Base-by-base conservation (phyloP, 805 yeast genomes). In the Nakazawaea molendinolei region DNA sequence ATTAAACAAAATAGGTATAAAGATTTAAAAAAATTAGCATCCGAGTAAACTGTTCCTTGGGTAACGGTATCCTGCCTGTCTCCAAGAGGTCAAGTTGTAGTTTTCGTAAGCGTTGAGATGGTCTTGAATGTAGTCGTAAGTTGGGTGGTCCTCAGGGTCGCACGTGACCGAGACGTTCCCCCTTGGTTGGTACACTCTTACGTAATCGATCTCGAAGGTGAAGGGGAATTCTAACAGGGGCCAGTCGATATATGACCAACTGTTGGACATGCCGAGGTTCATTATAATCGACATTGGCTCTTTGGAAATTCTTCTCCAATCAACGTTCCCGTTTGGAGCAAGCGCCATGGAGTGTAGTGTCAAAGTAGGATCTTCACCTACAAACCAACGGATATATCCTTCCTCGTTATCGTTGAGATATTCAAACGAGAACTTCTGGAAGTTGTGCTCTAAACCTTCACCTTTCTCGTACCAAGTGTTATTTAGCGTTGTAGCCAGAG, bases 171-270 rank as follows among this genome's bases (percentile, higher is more conserved):
- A 56, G 27, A 56, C 51, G 16, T 43, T 41, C 41, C 62, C 68
- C 25, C 50, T 47, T 4, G 76, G 76, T 50, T 71, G 76, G 48
- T 71, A 71, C 6, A 70, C 36, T 29, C 76, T 53, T 20, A 70
- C 73, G 39, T 63, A 67, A 41, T 70, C 74, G 22, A 70, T 50
- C 35, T 58, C 56, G 57, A 69, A 51, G n/a, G 49, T 52, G 20
- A 54, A 46, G 2, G 76, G 76, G 51, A 70, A 70, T 4, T 46
- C 40, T 18, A 70, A 45, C 12, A 63, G 48, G 4, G 62, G 56
- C 74, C 74, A 70, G 44, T 70, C 68, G 25, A 70, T 68, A 44
- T 63, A 60, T 3, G 73, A 68, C 76, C 76, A 70, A 38, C 57
- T 66, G 34, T 61, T 64, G 8, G 74, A 68, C 23, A 70, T 45